Evolutionary conservation across 345 rosid species (phyloP).

Genomic region (Alliaria petiolata): DNA sequence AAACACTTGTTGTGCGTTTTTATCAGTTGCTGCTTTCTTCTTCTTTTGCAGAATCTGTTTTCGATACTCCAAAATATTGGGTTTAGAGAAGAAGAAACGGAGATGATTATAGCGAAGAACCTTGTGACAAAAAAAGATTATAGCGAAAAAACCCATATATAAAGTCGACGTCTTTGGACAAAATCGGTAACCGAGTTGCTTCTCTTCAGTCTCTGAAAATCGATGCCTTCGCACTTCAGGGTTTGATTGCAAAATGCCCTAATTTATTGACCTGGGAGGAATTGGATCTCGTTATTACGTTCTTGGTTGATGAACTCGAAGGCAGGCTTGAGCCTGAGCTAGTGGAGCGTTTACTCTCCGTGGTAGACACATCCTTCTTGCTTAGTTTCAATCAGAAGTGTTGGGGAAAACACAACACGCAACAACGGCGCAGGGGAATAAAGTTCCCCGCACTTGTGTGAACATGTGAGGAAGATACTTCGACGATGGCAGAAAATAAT

Average conservation of each 20-base stretch:
- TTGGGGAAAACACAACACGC: no score
- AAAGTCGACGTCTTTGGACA: constrained; percentile 33
- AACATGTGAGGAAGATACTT: no score
- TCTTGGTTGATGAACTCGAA: constrained; percentile 41
- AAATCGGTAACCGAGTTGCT: constrained; percentile 34
- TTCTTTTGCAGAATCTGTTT: constrained; percentile 40
- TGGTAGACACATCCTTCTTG: constrained; percentile 41
- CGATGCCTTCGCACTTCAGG: constrained; percentile 40
- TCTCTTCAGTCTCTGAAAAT: constrained; percentile 51
- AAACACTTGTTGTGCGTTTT: constrained; percentile 20
- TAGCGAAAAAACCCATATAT: no score
- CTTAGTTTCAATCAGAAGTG: constrained; percentile 55
- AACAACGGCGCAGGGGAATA: no score
- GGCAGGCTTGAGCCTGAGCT: constrained; percentile 48
- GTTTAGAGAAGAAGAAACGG: constrained; percentile 38
- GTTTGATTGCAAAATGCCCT: constrained; percentile 48
- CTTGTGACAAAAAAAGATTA: no score
- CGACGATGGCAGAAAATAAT: no score
- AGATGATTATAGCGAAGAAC: constrained; percentile 35
- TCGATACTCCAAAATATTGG: constrained; percentile 43
- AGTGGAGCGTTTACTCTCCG: constrained; percentile 46
- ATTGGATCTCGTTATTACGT: constrained; percentile 40
- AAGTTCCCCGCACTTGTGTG: no score
- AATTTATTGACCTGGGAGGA: constrained; percentile 46
- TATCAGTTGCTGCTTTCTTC: background rate